Evolutionary conservation across 257 asterid species (phyloP), one percentile per base, ranked within the genome.

Genomic region (Solanum corneliomulleri): DNA sequence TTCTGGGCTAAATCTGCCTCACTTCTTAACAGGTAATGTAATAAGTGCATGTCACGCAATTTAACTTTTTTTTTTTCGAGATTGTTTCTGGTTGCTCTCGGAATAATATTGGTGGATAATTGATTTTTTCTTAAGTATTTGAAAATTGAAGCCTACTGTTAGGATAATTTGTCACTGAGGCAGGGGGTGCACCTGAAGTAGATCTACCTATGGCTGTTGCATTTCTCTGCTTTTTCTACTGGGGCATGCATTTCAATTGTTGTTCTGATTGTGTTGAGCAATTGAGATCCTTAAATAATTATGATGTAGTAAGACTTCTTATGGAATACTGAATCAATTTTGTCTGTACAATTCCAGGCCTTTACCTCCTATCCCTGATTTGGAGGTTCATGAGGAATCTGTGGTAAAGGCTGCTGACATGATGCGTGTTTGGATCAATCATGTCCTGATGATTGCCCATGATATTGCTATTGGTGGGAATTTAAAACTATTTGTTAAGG

Each of bases 1-100:
- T 87, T 90, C 85, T 97, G 99, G 99, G 98, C 99, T 82, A 97
- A 95, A 93, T 96, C 98, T 78, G 99, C 99, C 7, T 90, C 96
- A 20, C 93, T 96, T 93, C 98, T 97, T 44, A 97, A 93, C 86
- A 94, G 99, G 99, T 97, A 93, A 72, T 86, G 15, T 11, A 45
- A 10, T 81, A 49, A 23, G 7, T 13, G 35, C 60, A 41, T n/a
- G 11, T 31, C 56, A 31, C 11, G 2, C 69, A 8, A 45, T 78
- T 27, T 42, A 15, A 78, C 66, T 9, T 29, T 29, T 33, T n/a
- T 33, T 33, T 37, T 81, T 20, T 25, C 3, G 16, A 49, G 10
- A 77, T 77, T 44, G 37, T 44, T 75, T 77, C 39, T 77, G 64
- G 18, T 77, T 77, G 4, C 83, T 44, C 39, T 77, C 7, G 44